Conservation (phyloP, 805 yeast species). For the Ogataea thermomethanolica region DNA sequence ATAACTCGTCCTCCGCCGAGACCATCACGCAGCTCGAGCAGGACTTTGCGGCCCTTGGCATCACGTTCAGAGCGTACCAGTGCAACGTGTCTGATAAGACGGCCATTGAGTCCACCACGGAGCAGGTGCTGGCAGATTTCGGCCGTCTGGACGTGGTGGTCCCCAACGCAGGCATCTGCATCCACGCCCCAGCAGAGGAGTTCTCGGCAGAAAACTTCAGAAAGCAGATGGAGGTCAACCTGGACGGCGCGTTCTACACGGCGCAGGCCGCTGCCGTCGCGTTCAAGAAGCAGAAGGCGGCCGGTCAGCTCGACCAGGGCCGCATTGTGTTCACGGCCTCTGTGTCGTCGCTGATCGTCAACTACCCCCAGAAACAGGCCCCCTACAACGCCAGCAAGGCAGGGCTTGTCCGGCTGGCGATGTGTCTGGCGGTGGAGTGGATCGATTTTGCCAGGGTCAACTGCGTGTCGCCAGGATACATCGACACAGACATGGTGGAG, state of each 20-base stretch:
- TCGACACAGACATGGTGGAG: conserved; percentile 39
- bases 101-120: conserved; percentile 29
- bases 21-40: conserved; percentile 10
- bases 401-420: conserved; percentile 42
- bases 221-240: conserved; percentile 43
- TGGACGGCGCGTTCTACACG: conserved; percentile 46
- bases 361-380: conserved; percentile 47
- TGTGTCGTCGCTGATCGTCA: conserved; percentile 47
- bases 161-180: conserved; percentile 40
- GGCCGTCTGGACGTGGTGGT: conserved; percentile 41
- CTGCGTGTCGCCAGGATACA: conserved; percentile 47
- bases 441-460: conserved; percentile 45
- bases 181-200: conserved; percentile 30
- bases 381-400: conserved; percentile 45
- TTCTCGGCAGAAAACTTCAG: conserved; percentile 29
- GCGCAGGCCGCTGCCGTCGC: conserved; percentile 45
- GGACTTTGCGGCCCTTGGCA: conserved; percentile 15
- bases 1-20: conserved; percentile 23
- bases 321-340: conserved; percentile 48
- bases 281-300: conserved; percentile 39
- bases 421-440: conserved; percentile 45
- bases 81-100: conserved; percentile 34
- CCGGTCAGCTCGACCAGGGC: conserved; percentile 30
- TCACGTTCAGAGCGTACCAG: conserved; percentile 23
- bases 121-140: conserved; percentile 32